phyloP scores from a whole-genome alignment of 345 rosid species.

The Erodium maritimum region DNA sequence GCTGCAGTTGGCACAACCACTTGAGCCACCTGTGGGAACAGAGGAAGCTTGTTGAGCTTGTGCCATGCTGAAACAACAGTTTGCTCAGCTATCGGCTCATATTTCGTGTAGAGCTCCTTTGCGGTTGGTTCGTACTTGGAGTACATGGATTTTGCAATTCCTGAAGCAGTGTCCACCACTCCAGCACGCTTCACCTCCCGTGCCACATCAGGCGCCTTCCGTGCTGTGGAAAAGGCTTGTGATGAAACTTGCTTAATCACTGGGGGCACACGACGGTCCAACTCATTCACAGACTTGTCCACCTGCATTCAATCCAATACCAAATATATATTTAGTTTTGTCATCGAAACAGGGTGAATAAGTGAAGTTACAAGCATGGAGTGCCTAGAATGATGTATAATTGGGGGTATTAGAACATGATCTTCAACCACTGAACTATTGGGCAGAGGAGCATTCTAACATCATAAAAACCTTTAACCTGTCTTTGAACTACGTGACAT shows the following conservation, averaged over 20 bases:
- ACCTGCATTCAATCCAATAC: constrained; percentile 28
- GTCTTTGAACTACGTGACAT: too few species aligned
- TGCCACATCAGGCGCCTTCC: constrained; percentile 57
- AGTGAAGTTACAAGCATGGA: neutral
- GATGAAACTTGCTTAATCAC: constrained; percentile 60
- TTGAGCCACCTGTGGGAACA: constrained; percentile 35
- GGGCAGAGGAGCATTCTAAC: too few species aligned
- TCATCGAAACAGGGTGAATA: neutral
- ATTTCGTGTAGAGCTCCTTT: constrained; percentile 56
- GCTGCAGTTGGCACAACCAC: constrained; percentile 72
- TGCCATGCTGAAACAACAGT: constrained; percentile 74
- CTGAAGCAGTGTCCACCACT: constrained; percentile 59
- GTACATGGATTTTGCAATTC: constrained; percentile 52
- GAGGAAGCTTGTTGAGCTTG: constrained; percentile 70
- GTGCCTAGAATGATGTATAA: too few species aligned
- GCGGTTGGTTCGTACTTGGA: constrained; percentile 48
- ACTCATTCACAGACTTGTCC: constrained; percentile 45
- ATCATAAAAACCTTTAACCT: too few species aligned
- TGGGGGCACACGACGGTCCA: constrained; percentile 63
- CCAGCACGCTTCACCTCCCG: constrained; percentile 46
- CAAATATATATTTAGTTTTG: neutral
- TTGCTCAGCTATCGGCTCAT: constrained; percentile 80
- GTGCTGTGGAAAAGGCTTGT: constrained; percentile 60
- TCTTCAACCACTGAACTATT: too few species aligned
- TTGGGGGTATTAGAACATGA: too few species aligned